A percentile compares a stretch with the other conserved stretches of the same genome.
These are phyloP conservation scores for Gelatoporia subvermispora DNA, from an alignment of 768 basidiomycete genomes.

Conservation along the genomic window DNA sequence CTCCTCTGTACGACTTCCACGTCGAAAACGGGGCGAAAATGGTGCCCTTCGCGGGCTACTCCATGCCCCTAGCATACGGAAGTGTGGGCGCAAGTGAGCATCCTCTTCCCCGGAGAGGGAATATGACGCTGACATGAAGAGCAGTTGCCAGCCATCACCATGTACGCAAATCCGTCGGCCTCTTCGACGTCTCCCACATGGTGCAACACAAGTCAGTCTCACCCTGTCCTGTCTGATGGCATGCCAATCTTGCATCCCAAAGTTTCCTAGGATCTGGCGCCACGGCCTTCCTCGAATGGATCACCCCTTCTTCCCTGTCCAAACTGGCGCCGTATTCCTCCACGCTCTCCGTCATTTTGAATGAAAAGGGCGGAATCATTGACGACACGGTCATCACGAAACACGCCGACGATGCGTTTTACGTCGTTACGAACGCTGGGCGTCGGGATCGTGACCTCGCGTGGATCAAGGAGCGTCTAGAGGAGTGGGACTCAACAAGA, in stretches of 20 bases:
- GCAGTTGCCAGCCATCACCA: conserved; percentile 87
- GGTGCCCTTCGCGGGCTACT: conserved; percentile 94
- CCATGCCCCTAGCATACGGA: conserved; percentile 90
- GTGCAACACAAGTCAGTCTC: conserved; percentile 78
- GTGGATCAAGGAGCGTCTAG: conserved; percentile 66
- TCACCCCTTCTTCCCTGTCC: conserved; percentile 80
- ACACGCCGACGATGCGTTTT: conserved; percentile 74
- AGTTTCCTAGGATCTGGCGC: conserved; percentile 81
- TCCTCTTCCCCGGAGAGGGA: background rate
- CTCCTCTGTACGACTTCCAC: conserved; percentile 88
- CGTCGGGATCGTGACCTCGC: conserved; percentile 74
- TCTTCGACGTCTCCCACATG: conserved; percentile 99
- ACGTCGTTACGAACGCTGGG: conserved; percentile 96
- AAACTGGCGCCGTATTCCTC: conserved; percentile 68
- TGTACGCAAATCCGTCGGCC: conserved; percentile 73
- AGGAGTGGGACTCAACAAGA: conserved; percentile 71
- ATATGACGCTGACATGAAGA: conserved; percentile 1
- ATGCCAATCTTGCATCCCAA: background rate
- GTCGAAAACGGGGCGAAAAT: conserved; percentile 80
- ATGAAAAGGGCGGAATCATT: conserved; percentile 88
- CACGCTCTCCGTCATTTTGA: conserved; percentile 85
- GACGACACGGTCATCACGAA: conserved; percentile 94
- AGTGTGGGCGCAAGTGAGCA: conserved; percentile 70
- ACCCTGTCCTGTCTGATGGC: background rate
- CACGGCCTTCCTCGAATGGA: conserved; percentile 79